These are phyloP conservation scores for Zygotorulaspora danielsina DNA, from an alignment of 805 yeast genomes.

Conservation along the genomic window DNA sequence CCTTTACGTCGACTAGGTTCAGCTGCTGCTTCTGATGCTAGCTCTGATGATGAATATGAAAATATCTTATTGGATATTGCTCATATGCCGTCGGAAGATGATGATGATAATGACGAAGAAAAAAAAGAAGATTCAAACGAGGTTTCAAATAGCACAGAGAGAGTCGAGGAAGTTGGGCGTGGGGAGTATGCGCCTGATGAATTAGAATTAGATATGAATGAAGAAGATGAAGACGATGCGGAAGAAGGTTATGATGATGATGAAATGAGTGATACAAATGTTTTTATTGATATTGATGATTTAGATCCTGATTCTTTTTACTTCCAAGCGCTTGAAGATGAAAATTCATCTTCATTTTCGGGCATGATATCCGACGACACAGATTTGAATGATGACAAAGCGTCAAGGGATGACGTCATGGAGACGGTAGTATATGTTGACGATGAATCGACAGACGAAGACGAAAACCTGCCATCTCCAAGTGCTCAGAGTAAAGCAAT, in stretches of 20 bases:
- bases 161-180: conserved; percentile 7
- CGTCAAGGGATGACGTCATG: conserved; percentile 27
- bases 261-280: conserved; percentile 40
- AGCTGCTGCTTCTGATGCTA: conserved; percentile 22
- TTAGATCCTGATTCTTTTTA: conserved; percentile 37
- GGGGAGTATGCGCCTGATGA: conserved; percentile 12
- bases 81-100: conserved; percentile 35
- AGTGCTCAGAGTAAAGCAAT: conserved; percentile 48
- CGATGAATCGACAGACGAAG: conserved; percentile 95
- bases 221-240: conserved; percentile 25
- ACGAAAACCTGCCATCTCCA: conserved; percentile 71
- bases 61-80: conserved; percentile 36
- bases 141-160: conserved; percentile 40
- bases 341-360: conserved; percentile 21
- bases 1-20: conserved; percentile 25
- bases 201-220: conserved; percentile 19
- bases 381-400: conserved; percentile 10
- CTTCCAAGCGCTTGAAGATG: conserved; percentile 32
- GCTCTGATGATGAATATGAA: conserved; percentile 35
- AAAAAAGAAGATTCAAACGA: conserved; percentile 36
- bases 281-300: conserved; percentile 38
- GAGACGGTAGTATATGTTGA: conserved; percentile 44
- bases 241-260: conserved; percentile 32
- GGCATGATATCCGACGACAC: conserved; percentile 44
- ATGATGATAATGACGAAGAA: conserved; percentile 33